phyloP scores from a whole-genome alignment of 495 filamentous ascomycete genomes.

The Neurospora intermedia region DNA sequence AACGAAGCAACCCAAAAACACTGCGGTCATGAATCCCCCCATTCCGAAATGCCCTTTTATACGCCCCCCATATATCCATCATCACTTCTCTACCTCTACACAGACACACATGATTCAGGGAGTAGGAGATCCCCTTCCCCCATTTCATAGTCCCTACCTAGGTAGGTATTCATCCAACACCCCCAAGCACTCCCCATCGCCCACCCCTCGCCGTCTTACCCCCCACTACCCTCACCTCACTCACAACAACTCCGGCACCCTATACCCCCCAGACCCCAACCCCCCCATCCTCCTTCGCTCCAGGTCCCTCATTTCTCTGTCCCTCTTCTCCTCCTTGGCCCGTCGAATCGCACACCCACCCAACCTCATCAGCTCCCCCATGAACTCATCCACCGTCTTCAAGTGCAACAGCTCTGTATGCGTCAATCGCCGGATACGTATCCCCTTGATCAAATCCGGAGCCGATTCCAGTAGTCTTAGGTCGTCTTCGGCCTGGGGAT shows the following conservation, averaged over 20 bases:
- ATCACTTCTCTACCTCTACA: too few species aligned
- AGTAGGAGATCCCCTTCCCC: too few species aligned
- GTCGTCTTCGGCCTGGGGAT: conserved; percentile 35
- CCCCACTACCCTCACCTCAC: background rate
- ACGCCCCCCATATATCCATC: too few species aligned
- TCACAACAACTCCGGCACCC: background rate
- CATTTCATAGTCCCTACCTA: too few species aligned
- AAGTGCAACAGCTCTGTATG: conserved; percentile 35
- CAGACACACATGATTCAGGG: too few species aligned
- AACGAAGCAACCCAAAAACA: too few species aligned
- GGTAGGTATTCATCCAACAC: too few species aligned
- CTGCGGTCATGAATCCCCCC: too few species aligned
- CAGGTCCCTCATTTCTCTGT: background rate
- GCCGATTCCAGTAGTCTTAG: conserved; percentile 30
- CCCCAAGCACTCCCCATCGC: background rate
- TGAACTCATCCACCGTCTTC: conserved; percentile 38
- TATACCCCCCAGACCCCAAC: background rate
- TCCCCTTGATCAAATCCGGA: conserved; percentile 31
- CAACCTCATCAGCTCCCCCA: conserved; percentile 34
- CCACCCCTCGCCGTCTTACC: background rate
- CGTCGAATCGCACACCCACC: conserved; percentile 6
- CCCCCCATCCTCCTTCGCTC: background rate
- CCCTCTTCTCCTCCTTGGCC: background rate
- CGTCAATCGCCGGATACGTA: conserved; percentile 30
- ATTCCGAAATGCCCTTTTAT: too few species aligned